Conservation (phyloP, 2,329 filamentous ascomycete species). For the Paecilomyces sp. region DNA sequence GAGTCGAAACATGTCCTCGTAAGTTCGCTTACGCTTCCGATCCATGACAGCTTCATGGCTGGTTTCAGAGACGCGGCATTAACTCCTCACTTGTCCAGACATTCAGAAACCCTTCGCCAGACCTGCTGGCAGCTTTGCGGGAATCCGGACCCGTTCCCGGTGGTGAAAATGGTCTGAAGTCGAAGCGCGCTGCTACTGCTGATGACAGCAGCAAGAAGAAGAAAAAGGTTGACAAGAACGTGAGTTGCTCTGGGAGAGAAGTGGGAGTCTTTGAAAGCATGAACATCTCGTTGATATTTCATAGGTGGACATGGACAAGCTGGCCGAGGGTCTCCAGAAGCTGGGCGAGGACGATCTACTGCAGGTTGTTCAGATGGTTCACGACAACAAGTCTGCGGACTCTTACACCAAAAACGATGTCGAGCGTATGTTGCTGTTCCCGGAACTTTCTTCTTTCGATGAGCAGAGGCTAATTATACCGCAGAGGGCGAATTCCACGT, state of each 20-base stretch:
- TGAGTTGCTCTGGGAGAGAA: constrained; percentile 21
- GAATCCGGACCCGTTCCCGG: constrained; percentile 81
- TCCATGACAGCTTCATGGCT: background rate
- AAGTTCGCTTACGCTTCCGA: constrained; percentile 22
- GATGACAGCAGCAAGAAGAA: constrained; percentile 69
- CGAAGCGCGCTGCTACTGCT: constrained; percentile 51
- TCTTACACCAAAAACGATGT: constrained; percentile 97
- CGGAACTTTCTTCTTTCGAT: constrained; percentile 18
- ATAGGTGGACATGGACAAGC: constrained; percentile 84
- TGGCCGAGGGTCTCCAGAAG: constrained; percentile 84
- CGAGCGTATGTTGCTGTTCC: constrained; percentile 60
- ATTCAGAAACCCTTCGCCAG: constrained; percentile 89
- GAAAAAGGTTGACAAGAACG: constrained; percentile 57
- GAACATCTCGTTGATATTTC: background rate
- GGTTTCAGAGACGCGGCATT: background rate
- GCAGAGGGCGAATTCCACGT: constrained; percentile 94
- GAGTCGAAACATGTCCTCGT: constrained; percentile 72
- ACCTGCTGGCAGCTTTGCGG: constrained; percentile 69
- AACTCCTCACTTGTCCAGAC: constrained; percentile 34
- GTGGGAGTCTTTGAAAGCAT: too few species aligned
- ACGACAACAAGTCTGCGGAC: constrained; percentile 89
- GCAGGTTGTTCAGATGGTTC: constrained; percentile 94
- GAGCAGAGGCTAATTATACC: constrained; percentile 6
- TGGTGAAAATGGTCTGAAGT: constrained; percentile 57
- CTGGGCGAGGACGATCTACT: constrained; percentile 88